Base-by-base conservation (phyloP, 1,284 basidiomycete genomes). In the Salmacisia buchloeana region DNA sequence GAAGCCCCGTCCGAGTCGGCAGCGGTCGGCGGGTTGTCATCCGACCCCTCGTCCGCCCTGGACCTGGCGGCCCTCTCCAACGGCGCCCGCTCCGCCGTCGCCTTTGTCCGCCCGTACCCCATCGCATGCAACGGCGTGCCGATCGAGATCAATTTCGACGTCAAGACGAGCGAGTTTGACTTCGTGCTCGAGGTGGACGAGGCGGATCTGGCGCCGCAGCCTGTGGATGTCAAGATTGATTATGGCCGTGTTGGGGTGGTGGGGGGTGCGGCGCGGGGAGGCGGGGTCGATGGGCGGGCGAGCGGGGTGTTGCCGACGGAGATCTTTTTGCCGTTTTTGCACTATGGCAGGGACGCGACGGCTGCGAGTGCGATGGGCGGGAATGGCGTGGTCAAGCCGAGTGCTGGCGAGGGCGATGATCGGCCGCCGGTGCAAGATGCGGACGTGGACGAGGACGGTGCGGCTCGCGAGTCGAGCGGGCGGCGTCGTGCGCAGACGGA, bases 301-400 rank as follows among this genome's bases (percentile, higher is more conserved):
- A 1, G 71, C 81, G 7, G 81, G 81, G 49, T 54, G 27, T 80
- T 86, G 1, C 83, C 86, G 12, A 94, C 91, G 10, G 91, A 94
- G 83, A 88, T 96, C 18, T 97, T 86, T 77, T 79, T 96, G 0
- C 93, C 93, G 1, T 83, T 91, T 60, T 86, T 94, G n/a, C 92
- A 96, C 80, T 97, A 87, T 74, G 92, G 90, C 3, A 83, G 83
- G 12, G 49, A 54, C 34, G 49, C 25, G 49, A 54, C 13, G 31
- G 49, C 18, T 27, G 49, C 49, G 27, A n/a, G 49, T 33, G 49
- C 49, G 29, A 54, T 54, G 49, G 49, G n/a, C n/a, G n/a, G n/a
- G n/a, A n/a, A n/a, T n/a, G n/a, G n/a, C n/a, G n/a, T n/a, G n/a
- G n/a, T n/a, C n/a, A n/a, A n/a, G n/a, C n/a, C n/a, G n/a, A n/a